Evolutionary conservation across 495 filamentous ascomycete genomes (phyloP), one percentile per base, ranked within the genome.

Genomic region (Aspergillus ellipticus): DNA sequence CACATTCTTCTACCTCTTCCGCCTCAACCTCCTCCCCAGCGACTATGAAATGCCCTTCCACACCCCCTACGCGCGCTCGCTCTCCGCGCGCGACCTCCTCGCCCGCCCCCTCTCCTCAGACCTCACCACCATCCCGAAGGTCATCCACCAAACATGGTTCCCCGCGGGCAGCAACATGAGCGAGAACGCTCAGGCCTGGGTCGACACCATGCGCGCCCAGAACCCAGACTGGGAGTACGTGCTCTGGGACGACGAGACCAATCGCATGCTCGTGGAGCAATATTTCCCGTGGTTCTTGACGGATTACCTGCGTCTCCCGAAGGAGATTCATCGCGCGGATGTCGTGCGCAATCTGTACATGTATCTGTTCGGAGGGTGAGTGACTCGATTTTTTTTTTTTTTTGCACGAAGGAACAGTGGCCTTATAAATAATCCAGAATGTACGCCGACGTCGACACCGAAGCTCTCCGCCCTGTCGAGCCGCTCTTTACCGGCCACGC

Each of bases 111-210:
- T 56, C 24, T 41, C 57, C 6, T 8, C 16, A 8, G 57, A 64
- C 22, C 33, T 28, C 29, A 60, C 49, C 21, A 54, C 58, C 6
- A 60, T 64, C 35, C 62, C 62, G 17, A 64, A 60, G 39, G 33
- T 64, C 24, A 60, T 64, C 55, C 62, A 64, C 35, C 62, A 64
- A 31, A 64, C 62, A 46, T 64, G 62, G 62, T 64, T 64, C 22
- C 62, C 62, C 0, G 62, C 62, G 1, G 62, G 62, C 9, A 64
- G 43, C 57, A 61, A 61, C 58, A 64, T 64, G 62, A 58, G 54
- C 37, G 57, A 56, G 22, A 45, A 55, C 10, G 62, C 62, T 11
- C 52, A 60, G 39, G 8, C 42, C 21, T 64, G 62, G 62, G 62
- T 64, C 0, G 6, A 55, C 15, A 60, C 57, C 11, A 46, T 64